A percentile compares a stretch with the other conserved stretches of the same genome.
Conservation (phyloP, 805 yeast species). For the Barnettozyma wickerhamii region DNA sequence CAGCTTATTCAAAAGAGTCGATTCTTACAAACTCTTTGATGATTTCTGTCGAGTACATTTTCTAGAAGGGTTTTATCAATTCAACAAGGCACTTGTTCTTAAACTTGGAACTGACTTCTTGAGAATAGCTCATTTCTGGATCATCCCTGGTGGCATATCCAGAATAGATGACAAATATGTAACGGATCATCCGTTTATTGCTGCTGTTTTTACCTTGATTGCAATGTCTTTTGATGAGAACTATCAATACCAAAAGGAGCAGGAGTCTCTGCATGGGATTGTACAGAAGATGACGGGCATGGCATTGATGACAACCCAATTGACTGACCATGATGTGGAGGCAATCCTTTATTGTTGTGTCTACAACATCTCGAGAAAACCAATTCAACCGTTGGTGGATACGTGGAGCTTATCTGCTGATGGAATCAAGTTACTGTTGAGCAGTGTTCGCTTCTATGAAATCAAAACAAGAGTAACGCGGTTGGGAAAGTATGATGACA, state of each 20-base stretch:
- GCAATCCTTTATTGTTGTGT: constrained; percentile 51
- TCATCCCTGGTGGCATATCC: constrained; percentile 57
- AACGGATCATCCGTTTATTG: constrained; percentile 46
- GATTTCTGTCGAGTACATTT: constrained; percentile 39
- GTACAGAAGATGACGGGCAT: constrained; percentile 46
- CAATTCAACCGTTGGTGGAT: constrained; percentile 48
- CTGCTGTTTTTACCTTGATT: constrained; percentile 48
- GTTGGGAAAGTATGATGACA: constrained; percentile 25
- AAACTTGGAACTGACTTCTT: constrained; percentile 44
- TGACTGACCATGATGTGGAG: constrained; percentile 57
- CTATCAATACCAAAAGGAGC: constrained; percentile 43
- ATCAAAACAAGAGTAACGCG: constrained; percentile 33
- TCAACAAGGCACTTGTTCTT: constrained; percentile 40
- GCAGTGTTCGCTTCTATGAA: constrained; percentile 40
- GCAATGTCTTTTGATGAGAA: constrained; percentile 56
- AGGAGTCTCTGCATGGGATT: constrained; percentile 41
- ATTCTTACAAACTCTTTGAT: constrained; percentile 28
- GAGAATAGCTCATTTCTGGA: constrained; percentile 54
- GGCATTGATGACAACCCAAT: constrained; percentile 45
- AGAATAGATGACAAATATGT: constrained; percentile 43
- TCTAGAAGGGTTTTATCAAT: constrained; percentile 36
- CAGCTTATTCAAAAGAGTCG: constrained; percentile 32
- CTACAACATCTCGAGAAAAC: constrained; percentile 51
- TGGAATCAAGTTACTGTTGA: constrained; percentile 45
- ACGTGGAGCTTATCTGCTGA: constrained; percentile 48